Evolutionary conservation across 2,329 filamentous ascomycete genomes (phyloP).

Genomic region (Penicillium concentricum): DNA sequence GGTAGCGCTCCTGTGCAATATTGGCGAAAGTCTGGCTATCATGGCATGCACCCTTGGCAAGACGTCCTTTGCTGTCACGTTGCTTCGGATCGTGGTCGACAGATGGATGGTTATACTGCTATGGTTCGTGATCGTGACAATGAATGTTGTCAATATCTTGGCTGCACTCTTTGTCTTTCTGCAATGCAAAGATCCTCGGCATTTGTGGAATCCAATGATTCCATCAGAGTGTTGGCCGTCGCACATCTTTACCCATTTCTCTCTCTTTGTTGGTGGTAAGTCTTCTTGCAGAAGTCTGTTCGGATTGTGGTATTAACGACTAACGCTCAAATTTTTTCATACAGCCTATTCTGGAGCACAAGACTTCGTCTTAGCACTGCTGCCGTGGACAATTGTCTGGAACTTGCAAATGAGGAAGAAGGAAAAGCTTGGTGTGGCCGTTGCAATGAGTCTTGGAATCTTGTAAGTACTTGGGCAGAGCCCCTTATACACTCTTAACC

Average conservation of each 20-base stretch:
- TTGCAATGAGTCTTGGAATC: constrained; percentile 40
- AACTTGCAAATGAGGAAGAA: constrained; percentile 37
- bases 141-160: constrained; percentile 23
- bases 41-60: constrained; percentile 43
- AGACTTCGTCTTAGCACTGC: constrained; percentile 38
- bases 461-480: constrained; percentile 19
- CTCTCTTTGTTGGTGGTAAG: constrained; percentile 24
- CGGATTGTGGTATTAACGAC: background rate
- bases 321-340: background rate
- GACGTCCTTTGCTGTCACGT: constrained; percentile 41
- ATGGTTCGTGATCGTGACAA: constrained; percentile 34
- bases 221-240: constrained; percentile 23
- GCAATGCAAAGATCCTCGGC: constrained; percentile 23
- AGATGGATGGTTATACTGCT: constrained; percentile 37
- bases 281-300: background rate
- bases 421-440: constrained; percentile 39
- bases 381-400: constrained; percentile 41
- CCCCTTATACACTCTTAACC: background rate
- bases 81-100: constrained; percentile 38
- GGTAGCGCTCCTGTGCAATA: constrained; percentile 19
- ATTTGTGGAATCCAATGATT: constrained; percentile 21
- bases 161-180: constrained; percentile 21
- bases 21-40: constrained; percentile 38
- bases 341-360: constrained; percentile 24
- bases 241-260: constrained; percentile 21